A percentile compares a stretch with the other conserved stretches of the same genome.
Evolutionary conservation across 129 eudicot genomes (phyloP).

Genomic region (Kitagawia praeruptora): DNA sequence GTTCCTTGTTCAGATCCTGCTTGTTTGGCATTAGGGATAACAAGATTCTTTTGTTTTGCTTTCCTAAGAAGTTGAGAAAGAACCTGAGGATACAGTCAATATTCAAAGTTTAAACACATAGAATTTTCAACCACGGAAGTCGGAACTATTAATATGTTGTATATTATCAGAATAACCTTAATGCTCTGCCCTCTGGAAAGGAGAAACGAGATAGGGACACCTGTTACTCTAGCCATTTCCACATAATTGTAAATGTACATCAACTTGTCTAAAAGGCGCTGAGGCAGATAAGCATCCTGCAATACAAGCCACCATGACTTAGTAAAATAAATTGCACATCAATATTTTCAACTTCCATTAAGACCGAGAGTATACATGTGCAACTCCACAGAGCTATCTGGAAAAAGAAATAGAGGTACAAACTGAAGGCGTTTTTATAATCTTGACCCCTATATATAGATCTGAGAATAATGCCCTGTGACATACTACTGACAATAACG

Average conservation of each 20-base stretch:
- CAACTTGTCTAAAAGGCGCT: conserved; percentile 89
- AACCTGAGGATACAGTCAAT: conserved; percentile 41
- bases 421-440: background rate
- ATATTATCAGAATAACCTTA: conserved; percentile 47
- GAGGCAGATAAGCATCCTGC: conserved; percentile 99
- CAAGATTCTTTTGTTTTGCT: conserved; percentile 72
- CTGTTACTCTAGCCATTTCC: conserved; percentile 99
- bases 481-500: background rate
- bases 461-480: background rate
- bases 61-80: conserved; percentile 96
- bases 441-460: background rate
- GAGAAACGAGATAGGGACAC: conserved; percentile 96
- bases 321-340: background rate
- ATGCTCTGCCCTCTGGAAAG: conserved; percentile 99
- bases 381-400: background rate
- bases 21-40: conserved; percentile 81
- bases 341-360: background rate
- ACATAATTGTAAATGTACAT: conserved; percentile 96
- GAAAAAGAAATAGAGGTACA: background rate
- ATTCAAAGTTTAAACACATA: conserved; percentile 1
- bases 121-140: background rate
- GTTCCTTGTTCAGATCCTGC: conserved; percentile 99
- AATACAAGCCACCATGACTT: conserved; percentile 7
- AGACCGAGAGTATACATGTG: background rate
- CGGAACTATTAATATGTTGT: background rate